Percentiles rank a stretch among this genome's conserved stretches.
These are phyloP conservation scores for Pseudogymnoascus sp. DNA, from an alignment of 2,329 filamentous ascomycete species.

Conservation along the genomic window DNA sequence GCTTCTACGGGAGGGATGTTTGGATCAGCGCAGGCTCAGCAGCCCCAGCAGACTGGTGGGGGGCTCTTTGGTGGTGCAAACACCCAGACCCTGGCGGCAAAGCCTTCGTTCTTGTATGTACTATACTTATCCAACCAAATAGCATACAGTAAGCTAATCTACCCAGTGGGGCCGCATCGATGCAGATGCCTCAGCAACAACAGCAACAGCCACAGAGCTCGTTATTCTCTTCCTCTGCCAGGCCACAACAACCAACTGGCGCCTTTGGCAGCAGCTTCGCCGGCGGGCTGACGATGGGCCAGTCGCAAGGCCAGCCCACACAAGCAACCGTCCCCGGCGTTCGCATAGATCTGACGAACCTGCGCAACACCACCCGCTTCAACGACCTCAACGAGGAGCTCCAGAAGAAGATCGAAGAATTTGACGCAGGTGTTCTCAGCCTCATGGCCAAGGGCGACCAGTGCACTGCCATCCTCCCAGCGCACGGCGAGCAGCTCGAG, in stretches of 20 bases:
- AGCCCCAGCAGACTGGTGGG: slow-evolving; percentile 9
- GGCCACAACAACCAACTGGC: slow-evolving; percentile 7
- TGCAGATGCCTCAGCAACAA: slow-evolving; percentile 20
- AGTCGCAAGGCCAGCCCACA: slow-evolving; percentile 31
- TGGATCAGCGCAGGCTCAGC: slow-evolving; percentile 17
- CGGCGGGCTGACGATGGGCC: slow-evolving; percentile 38
- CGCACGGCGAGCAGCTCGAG: slow-evolving; percentile 53
- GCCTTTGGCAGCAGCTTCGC: slow-evolving; percentile 22
- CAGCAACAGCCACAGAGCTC: slow-evolving; percentile 18
- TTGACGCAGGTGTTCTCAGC: slow-evolving; percentile 71
- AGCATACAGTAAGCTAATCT: slow-evolving; percentile 6
- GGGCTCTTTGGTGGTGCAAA: slow-evolving; percentile 19
- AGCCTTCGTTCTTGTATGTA: slow-evolving; percentile 27
- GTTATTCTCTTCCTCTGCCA: slow-evolving; percentile 29
- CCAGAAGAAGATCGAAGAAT: slow-evolving; percentile 65
- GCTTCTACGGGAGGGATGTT: slow-evolving; percentile 26
- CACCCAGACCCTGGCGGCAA: slow-evolving; percentile 21
- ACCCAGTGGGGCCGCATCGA: slow-evolving; percentile 21
- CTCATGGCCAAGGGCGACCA: slow-evolving; percentile 73
- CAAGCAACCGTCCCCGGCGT: slow-evolving; percentile 59
- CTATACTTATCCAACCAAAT: slow-evolving; percentile 8
- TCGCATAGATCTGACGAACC: slow-evolving; percentile 67
- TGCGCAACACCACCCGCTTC: slow-evolving; percentile 83
- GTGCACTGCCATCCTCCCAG: slow-evolving; percentile 59
- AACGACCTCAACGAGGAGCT: slow-evolving; percentile 78